Evolutionary conservation across 306 rosid genomes (phyloP), one percentile per base, ranked within the genome.

Genomic region (Quercus glauca): DNA sequence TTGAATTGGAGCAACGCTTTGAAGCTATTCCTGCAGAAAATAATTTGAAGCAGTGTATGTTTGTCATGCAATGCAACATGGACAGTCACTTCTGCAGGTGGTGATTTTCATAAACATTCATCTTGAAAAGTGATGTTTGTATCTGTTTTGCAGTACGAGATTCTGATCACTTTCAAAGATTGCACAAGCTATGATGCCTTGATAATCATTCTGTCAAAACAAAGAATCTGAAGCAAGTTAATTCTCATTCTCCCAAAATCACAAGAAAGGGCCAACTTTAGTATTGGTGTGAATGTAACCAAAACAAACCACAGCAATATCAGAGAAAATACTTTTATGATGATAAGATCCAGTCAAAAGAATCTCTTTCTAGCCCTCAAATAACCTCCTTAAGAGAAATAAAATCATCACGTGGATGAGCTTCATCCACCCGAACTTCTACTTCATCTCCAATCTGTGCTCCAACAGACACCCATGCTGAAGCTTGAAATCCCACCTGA

Each of bases 401-500:
- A 53, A 88, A 53, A 59, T 92, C 98, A 83, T 91, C 99, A 51
- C 97, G 98, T 5, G 98, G 97, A 88, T 90, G 90, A 81, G 97
- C 89, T 76, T 89, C 90, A 79, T 88, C 98, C 82, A 96, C 92
- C 83, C 71, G 87, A 71, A 96, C 98, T 79, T 69, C 37, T 79
- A 93, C 83, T 87, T 90, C 97, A 73, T 96, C 97, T 57, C 99
- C 98, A 73, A 93, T 57, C 76, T 93, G 89, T 71, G 85, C 83
- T 74, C 97, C 94, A 37, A 80, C 75, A 77, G 98, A 88, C 71
- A 96, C 89, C 92, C 91, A 90, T 12, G 86, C 82, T 55, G 98
- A 87, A 74, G 90, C 87, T 89, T 96, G 98, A 79, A 91, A 71
- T 51, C 98, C 98, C 83, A 93, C 93, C 99, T 93, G 89, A 84